Base-by-base conservation (phyloP, 495 filamentous ascomycete genomes). In the Penicillium lividum region DNA sequence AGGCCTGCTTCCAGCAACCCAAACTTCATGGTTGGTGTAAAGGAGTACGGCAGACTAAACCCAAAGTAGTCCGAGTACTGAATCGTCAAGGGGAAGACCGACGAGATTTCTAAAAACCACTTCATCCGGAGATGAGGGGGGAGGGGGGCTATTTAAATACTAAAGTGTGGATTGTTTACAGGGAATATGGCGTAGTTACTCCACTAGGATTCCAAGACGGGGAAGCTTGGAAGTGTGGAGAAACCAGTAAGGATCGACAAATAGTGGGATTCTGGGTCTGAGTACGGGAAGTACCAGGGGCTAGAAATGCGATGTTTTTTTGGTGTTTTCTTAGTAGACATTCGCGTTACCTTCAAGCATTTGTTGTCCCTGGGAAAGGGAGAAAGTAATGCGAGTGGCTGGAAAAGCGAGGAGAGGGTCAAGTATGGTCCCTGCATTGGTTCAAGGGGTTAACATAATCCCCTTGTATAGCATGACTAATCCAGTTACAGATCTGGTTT, bases 1-100 rank as follows among this genome's bases (percentile, higher is more conserved):
- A 63, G 66, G 34, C 63, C 67, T 5, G 65, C 68, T 66, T 76
- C 70, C 22, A 77, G 31, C 73, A 67, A 77, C 58, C 67, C 60
- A 56, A 77, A 61, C 69, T 68, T 77, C 76, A 79, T 79, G 49
- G 53, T 66, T 66, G 60, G 57, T 43, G 42, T 28, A 50, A 27
- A 52, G 38, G 42, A 25, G 36, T 18, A 40, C 18, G 9, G 25
- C 9, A 43, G n/a, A 47, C 53, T 53, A 30, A 60, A 49, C 60
- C 48, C 40, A 28, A 50, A 9, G 30, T 47, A 59, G 13, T 50
- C 50, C 47, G 52, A 34, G 34, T 47, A 49, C 46, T 51, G 51
- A 58, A 51, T 53, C 42, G 25, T 36, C 42, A 25, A 36, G 27
- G 22, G 36, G 30, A 15, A 46, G 6, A n/a, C 27, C 13, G 38